Base-by-base conservation (phyloP, 352 stramenopile genomes). In the Globisporangium solare region DNA sequence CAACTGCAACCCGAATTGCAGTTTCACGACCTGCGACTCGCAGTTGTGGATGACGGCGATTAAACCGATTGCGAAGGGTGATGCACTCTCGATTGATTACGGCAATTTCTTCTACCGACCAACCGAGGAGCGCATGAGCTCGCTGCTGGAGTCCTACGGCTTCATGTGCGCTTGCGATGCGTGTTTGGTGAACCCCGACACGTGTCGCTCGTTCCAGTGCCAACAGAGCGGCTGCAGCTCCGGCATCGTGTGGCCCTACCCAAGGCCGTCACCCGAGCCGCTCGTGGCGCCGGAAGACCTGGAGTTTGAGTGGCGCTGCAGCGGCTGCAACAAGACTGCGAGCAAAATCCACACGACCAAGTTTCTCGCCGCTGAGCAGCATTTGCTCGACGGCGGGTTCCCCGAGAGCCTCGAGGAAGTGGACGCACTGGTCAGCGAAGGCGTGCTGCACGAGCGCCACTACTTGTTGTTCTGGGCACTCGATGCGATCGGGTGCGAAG, bases 31-130 rank as follows among this genome's bases (percentile, higher is more conserved):
- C 22, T 81, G 79, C 53, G 75, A 83, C 41, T 69, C 69, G 27
- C 73, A 71, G 57, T 63, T 92, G n/a, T 89, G 76, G 78, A 85
- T 92, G 71, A 89, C 78, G 3, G 79, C 82, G 47, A 88, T 89
- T 58, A 68, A 74, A n/a, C 66, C 72, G 17, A 84, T 92, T 20
- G 71, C 66, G 12, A 68, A 68, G 6, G 76, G 79, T 51, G 74
- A 89, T 48, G 70, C 74, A 27, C 64, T 92, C 21, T 89, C 82
- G 22, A 88, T 92, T 51, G 82, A 92, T 66, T 88, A 88, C 49
- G 79, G 76, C 53, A 87, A 89, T 58, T 88, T 88, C 52, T 88
- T 88, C 58, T 92, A 88, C 67, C 75, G 77, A 2, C 76, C 79
- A 8, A 86, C 71, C 12, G 67, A 66, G 0, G 82, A 92, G 59